Conservation (phyloP, 306 rosid species). For the Begonia peltatifolia region DNA sequence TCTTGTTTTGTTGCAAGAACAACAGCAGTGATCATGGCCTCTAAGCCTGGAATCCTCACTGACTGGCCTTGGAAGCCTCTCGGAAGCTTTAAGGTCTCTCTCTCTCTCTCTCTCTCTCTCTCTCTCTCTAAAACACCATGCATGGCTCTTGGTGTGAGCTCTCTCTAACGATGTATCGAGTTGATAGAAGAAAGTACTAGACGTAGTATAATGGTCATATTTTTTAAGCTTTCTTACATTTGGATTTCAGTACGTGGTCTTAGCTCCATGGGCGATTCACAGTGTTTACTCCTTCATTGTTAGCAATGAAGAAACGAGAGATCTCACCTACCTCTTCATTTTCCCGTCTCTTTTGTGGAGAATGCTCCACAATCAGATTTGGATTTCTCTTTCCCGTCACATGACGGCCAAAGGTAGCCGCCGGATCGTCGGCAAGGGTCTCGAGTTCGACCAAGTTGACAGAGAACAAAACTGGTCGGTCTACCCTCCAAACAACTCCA, state of each 20-base stretch:
- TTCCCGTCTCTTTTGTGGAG: constrained; percentile 15
- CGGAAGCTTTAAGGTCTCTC: constrained; percentile 35
- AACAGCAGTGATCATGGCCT: constrained; percentile 18
- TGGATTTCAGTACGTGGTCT: constrained; percentile 8
- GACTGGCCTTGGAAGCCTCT: constrained; percentile 50
- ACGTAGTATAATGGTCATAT: too few relatives aligned
- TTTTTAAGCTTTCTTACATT: too few relatives aligned
- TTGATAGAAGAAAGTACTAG: too few relatives aligned
- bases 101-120: neutral
- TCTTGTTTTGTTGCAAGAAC: too few relatives aligned
- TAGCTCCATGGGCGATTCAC: constrained; percentile 19
- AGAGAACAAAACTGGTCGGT: constrained; percentile 21
- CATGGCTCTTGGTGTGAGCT: too few relatives aligned
- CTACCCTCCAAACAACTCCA: neutral
- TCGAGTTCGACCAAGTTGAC: constrained; percentile 27
- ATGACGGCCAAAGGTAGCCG: constrained; percentile 12
- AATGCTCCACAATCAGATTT: constrained; percentile 22
- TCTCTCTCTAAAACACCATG: neutral
- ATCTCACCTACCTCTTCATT: neutral
- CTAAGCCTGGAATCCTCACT: constrained; percentile 39
- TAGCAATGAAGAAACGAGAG: constrained; percentile 10
- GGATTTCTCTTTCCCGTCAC: constrained; percentile 23
- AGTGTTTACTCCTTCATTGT: constrained; percentile 10
- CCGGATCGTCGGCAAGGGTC: constrained; percentile 18
- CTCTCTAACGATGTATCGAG: too few relatives aligned